Conservation (phyloP, 148 eudicot genomes). For the Rhododendron simsii region DNA sequence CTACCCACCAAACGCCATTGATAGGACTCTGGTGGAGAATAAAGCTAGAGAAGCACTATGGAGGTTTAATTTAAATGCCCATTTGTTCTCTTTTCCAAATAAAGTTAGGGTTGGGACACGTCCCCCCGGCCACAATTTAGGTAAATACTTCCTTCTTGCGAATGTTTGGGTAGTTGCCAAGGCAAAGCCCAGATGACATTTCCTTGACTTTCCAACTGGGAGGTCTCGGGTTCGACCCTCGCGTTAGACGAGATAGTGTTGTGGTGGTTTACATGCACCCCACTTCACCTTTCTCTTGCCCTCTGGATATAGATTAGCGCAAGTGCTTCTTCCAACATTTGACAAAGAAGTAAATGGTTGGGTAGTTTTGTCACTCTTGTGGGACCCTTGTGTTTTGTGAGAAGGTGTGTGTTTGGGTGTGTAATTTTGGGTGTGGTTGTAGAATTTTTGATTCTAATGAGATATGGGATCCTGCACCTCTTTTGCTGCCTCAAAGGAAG, state of each 20-base stretch:
- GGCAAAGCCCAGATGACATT: not conserved
- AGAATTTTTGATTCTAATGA: too few species aligned
- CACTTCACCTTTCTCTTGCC: too few species aligned
- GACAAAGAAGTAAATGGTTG: not conserved
- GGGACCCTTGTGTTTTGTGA: too few species aligned
- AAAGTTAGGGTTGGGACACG: slow-evolving; percentile 18
- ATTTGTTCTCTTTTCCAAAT: not conserved
- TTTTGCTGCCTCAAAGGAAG: not conserved
- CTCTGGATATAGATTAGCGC: too few species aligned
- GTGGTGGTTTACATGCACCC: too few species aligned
- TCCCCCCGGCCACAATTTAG: not conserved
- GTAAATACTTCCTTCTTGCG: not conserved
- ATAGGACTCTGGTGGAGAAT: slow-evolving; percentile 72
- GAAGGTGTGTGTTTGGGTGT: too few species aligned
- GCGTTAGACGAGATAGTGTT: not conserved
- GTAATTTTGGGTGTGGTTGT: too few species aligned
- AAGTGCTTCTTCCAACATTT: too few species aligned
- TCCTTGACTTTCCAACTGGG: not conserved
- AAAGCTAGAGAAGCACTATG: slow-evolving; percentile 39
- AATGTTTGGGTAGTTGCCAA: not conserved
- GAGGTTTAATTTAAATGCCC: not conserved
- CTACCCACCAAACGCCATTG: slow-evolving; percentile 63
- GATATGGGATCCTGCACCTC: not conserved
- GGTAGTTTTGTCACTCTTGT: not conserved
- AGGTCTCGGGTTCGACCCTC: not conserved